phyloP scores from a whole-genome alignment of 2,329 filamentous ascomycete genomes.

The Colletotrichum sp. region DNA sequence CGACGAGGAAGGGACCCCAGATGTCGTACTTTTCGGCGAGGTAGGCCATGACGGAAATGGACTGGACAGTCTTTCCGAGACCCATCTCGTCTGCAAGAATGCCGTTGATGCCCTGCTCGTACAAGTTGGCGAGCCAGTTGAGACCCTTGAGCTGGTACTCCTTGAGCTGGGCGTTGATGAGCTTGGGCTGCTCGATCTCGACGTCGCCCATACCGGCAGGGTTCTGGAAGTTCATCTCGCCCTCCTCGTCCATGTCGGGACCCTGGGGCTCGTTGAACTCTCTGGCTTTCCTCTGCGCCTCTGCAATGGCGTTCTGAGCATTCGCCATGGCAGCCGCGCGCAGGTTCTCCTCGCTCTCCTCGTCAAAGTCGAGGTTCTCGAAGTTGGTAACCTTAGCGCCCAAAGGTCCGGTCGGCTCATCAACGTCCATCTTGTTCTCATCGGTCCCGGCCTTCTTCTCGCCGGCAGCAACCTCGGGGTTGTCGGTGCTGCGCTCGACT shows the following conservation, averaged over 20 bases:
- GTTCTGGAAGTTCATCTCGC: conserved; percentile 99
- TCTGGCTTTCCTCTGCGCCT: conserved; percentile 90
- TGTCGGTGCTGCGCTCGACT: conserved; percentile 88
- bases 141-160: conserved; percentile 99
- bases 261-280: conserved; percentile 82
- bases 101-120: conserved; percentile 99
- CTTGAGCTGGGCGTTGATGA: conserved; percentile 92
- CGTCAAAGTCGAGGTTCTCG: conserved; percentile 93
- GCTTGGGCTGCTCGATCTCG: conserved; percentile 91
- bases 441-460: conserved; percentile 47
- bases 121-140: conserved; percentile 98
- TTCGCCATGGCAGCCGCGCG: conserved; percentile 90
- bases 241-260: conserved; percentile 80
- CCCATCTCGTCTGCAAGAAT: conserved; percentile 99
- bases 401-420: conserved; percentile 58
- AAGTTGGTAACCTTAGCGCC: conserved; percentile 86
- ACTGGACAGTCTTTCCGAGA: conserved; percentile 98
- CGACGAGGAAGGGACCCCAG: conserved; percentile 96
- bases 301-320: conserved; percentile 92
- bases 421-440: conserved; percentile 52
- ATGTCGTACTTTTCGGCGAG: conserved; percentile 97
- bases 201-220: conserved; percentile 93
- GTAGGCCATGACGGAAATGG: conserved; percentile 99
- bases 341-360: conserved; percentile 85
- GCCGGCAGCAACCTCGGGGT: conserved; percentile 69